Evolutionary conservation across 1,284 basidiomycete species (phyloP).

Genomic region (Cryptococcus neoformans): DNA sequence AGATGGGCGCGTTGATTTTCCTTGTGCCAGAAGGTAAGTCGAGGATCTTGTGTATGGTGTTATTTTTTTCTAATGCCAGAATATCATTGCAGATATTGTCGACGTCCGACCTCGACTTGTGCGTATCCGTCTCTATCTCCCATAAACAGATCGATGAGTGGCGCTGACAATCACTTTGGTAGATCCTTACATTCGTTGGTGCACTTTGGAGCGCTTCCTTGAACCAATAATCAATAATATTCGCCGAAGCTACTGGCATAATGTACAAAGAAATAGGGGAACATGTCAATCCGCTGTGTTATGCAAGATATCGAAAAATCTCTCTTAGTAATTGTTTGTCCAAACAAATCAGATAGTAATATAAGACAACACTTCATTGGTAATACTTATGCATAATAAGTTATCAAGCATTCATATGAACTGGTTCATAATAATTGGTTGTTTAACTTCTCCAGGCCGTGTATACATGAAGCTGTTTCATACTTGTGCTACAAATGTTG

Average conservation of each 20-base stretch:
- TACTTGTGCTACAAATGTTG: not conserved
- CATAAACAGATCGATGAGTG: too few relatives aligned
- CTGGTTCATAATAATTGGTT: not conserved
- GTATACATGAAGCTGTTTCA: not conserved
- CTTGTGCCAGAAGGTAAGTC: constrained; percentile 78
- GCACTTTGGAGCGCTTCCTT: constrained; percentile 43
- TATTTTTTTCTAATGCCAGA: not conserved
- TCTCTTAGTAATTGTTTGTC: not conserved
- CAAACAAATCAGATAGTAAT: not conserved
- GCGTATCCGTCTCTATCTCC: constrained; percentile 33
- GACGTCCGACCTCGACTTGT: constrained; percentile 81
- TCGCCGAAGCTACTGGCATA: too few relatives aligned
- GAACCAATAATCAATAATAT: constrained; percentile 15
- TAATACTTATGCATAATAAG: not conserved
- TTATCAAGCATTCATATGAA: not conserved
- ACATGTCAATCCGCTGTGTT: too few relatives aligned
- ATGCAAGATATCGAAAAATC: too few relatives aligned
- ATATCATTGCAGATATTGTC: constrained; percentile 61
- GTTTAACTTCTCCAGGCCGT: not conserved
- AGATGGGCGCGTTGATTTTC: constrained; percentile 96
- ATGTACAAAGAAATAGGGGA: too few relatives aligned
- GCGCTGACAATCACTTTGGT: constrained; percentile 52
- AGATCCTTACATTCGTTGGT: constrained; percentile 59
- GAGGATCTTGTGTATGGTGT: not conserved
- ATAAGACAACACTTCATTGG: not conserved